These are phyloP conservation scores for Diphasiastrum complanatum DNA, from an alignment of 83 land plant genomes.

Conservation along the genomic window DNA sequence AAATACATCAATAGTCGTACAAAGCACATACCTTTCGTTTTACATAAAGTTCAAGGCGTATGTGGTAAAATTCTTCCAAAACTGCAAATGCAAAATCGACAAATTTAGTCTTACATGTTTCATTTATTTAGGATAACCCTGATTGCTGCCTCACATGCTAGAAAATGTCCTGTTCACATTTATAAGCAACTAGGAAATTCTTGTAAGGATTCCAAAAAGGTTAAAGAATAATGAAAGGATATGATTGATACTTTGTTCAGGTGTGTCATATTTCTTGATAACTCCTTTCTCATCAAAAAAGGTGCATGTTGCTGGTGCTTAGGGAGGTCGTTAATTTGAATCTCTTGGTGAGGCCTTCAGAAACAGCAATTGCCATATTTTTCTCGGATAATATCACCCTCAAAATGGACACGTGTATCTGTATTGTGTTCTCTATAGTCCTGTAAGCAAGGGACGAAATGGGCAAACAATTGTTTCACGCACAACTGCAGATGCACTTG, in stretches of 20 bases:
- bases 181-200: no score
- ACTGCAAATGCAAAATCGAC: slow-evolving; percentile 53
- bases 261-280: slow-evolving; percentile 85
- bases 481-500: background rate
- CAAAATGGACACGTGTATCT: slow-evolving; percentile 61
- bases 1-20: background rate
- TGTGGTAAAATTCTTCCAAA: slow-evolving; percentile 61
- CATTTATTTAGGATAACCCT: no score
- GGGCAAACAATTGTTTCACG: background rate
- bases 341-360: slow-evolving; percentile 80
- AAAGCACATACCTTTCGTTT: slow-evolving; percentile 66
- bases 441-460: slow-evolving; percentile 24
- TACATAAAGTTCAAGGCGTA: slow-evolving; percentile 75
- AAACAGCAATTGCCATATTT: slow-evolving; percentile 52
- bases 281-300: slow-evolving; percentile 75
- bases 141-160: no score
- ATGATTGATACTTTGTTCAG: slow-evolving; percentile 72
- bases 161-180: no score
- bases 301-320: slow-evolving; percentile 94
- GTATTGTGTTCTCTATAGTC: slow-evolving; percentile 57
- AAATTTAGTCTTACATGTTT: no score
- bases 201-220: no score
- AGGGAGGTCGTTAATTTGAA: slow-evolving; percentile 86
- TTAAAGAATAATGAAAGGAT: background rate
- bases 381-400: slow-evolving; percentile 59